Evolutionary conservation across 148 eudicot species (phyloP), one percentile per base, ranked within the genome.

Genomic region (Rhododendron molle): DNA sequence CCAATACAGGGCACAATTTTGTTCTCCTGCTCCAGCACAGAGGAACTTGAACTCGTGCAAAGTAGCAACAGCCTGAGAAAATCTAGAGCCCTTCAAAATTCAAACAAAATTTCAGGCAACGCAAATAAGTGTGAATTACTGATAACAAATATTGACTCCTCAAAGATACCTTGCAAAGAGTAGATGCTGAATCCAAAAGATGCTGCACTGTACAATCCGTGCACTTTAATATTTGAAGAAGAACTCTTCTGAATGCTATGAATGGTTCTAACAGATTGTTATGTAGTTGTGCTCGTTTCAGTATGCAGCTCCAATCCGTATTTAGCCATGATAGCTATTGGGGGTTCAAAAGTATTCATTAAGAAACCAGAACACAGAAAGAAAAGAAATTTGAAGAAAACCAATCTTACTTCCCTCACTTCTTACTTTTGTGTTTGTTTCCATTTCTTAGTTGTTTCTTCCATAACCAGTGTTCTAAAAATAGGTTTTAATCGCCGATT

Each of bases 221-320:
- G 81, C 96, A 93, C 80, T 92, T 91, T 84, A 97, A 89, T 81
- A 95, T 90, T 82, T 91, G 93, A 90, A 95, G 94, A 87, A 97
- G 86, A 62, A 90, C 93, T 90, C 90, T 92, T 91, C 98, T 93
- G 87, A 97, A 95, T 78, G 99, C 97, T 82, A 97, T 93, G 87
- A 95, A 94, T 18, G 96, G 98, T 90, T 97, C 98, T 88, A 95
- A 87, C 87, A 97, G 90, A 91, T 93, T 94, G 98, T 93, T 97
- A 87, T 97, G 95, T 67, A 92, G 84, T 83, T 93, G 93, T 69
- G 95, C 89, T 88, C 90, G 94, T 87, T 92, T 88, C 90, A 94
- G 81, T 72, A 92, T 90, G 87, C 89, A 85, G 86, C 86, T 90
- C 98, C 98, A 97, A 40, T 94, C 89, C 38, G 46, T 89, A 85